Conservation (phyloP, 1,284 basidiomycete genomes). For the Serendipita sp. region DNA sequence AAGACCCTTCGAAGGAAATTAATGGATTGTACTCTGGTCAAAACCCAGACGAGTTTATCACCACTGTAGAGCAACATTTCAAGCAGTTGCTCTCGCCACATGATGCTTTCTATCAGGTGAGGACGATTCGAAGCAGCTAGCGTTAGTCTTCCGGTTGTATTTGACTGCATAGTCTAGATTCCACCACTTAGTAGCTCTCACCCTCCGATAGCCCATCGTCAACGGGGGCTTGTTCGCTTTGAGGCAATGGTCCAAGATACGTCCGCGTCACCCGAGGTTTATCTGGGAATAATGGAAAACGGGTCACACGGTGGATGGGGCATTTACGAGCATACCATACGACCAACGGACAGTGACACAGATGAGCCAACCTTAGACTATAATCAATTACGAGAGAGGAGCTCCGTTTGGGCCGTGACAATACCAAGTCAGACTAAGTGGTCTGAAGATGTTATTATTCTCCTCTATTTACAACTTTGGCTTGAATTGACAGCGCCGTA, state of each 20-base stretch:
- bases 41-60: background rate
- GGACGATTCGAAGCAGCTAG: background rate
- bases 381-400: conserved; percentile 42
- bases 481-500: conserved; percentile 2
- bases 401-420: conserved; percentile 51
- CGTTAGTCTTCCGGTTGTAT: background rate
- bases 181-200: background rate
- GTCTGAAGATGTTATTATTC: conserved; percentile 21
- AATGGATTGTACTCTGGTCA: background rate
- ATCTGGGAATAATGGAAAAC: conserved; percentile 33
- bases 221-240: conserved; percentile 12
- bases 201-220: background rate
- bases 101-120: conserved; percentile 1
- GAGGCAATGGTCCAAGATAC: conserved; percentile 53
- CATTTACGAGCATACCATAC: conserved; percentile 22
- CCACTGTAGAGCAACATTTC: background rate
- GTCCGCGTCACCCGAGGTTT: conserved; percentile 53
- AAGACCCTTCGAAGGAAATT: conserved; percentile 3
- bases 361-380: conserved; percentile 24
- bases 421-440: conserved; percentile 50
- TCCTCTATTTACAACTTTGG: background rate
- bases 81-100: conserved; percentile 5
- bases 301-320: conserved; percentile 57
- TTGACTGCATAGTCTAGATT: background rate
- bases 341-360: conserved; percentile 16